Percentiles rank a stretch among this genome's conserved stretches.
These are phyloP conservation scores for Schizochytrium sp. DNA, from an alignment of 108 stramenopile species.

Conservation along the genomic window DNA sequence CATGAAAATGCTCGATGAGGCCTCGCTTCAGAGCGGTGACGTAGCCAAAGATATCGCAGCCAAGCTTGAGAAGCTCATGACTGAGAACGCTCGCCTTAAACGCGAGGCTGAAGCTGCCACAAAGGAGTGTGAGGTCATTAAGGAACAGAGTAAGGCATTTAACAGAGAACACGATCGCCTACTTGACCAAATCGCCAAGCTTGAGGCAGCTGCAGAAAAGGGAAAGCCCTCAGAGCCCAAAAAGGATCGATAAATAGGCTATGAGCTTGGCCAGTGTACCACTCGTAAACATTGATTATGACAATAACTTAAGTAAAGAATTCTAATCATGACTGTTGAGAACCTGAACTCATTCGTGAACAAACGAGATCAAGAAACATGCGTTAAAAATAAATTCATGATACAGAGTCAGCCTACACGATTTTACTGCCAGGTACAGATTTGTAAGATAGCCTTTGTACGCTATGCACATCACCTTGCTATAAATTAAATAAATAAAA, in stretches of 20 bases:
- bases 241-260: constrained; percentile 1
- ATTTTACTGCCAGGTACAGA: no score
- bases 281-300: neutral
- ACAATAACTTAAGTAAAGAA: no score
- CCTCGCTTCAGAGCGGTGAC: neutral
- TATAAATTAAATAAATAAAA: no score
- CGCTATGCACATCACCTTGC: no score
- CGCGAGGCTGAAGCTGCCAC: neutral
- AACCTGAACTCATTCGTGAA: no score
- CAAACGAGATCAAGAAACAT: no score
- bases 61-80: constrained; percentile 35
- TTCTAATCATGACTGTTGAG: no score
- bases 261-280: neutral
- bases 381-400: no score
- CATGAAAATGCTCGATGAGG: constrained; percentile 48
- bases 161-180: constrained; percentile 35
- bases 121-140: constrained; percentile 13
- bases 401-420: no score
- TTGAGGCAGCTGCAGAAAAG: constrained; percentile 10
- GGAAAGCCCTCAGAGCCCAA: constrained; percentile 8
- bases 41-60: neutral
- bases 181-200: constrained; percentile 32
- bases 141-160: constrained; percentile 6
- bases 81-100: constrained; percentile 42
- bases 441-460: no score